These are phyloP conservation scores for Mycosphaerella sp. DNA, from an alignment of 2,329 filamentous ascomycete genomes.

Conservation along the genomic window DNA sequence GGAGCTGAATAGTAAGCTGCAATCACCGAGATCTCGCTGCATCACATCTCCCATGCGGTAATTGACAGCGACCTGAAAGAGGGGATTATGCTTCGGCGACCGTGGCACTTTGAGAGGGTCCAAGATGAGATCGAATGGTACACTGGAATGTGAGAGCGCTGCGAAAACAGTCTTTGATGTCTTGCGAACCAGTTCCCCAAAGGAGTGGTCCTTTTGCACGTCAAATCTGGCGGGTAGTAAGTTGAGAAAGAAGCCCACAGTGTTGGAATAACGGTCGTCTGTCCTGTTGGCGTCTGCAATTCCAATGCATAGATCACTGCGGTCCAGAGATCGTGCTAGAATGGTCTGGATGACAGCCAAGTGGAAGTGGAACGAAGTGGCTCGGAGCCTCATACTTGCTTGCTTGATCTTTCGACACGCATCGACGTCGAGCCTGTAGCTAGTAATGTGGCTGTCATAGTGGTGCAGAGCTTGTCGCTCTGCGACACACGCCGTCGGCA, in stretches of 20 bases:
- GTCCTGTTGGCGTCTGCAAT: background rate
- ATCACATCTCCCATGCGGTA: background rate
- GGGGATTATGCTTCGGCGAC: background rate
- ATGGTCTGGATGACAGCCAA: background rate
- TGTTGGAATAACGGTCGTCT: background rate
- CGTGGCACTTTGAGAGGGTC: background rate
- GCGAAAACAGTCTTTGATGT: background rate
- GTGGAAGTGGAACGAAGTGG: background rate
- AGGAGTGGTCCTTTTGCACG: background rate
- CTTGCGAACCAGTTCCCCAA: background rate
- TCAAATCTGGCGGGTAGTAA: background rate
- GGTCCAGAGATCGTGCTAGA: background rate
- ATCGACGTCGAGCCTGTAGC: background rate
- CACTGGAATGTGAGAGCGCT: background rate
- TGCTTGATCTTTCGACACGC: background rate
- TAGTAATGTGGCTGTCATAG: background rate
- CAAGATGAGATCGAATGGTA: background rate
- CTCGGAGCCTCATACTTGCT: background rate
- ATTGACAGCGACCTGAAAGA: background rate
- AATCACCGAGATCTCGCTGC: background rate
- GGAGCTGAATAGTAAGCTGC: background rate
- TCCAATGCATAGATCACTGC: background rate
- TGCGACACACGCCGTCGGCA: slow-evolving; percentile 16
- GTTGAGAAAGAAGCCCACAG: background rate
- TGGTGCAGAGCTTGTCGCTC: slow-evolving; percentile 11